These are phyloP conservation scores for Adenanthera pavonina DNA, from an alignment of 306 rosid genomes.

Conservation along the genomic window DNA sequence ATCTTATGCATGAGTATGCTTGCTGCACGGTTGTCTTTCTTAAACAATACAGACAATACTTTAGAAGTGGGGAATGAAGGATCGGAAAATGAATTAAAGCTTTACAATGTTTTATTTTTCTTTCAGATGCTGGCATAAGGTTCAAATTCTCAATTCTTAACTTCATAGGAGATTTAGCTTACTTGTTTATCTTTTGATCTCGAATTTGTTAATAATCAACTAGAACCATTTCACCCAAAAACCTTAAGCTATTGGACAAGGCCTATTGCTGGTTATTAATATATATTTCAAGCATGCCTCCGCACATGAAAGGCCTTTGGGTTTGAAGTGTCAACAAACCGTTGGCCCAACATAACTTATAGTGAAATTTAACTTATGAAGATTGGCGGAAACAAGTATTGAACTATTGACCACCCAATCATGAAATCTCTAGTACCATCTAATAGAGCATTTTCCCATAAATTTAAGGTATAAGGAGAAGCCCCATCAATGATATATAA, in stretches of 20 bases:
- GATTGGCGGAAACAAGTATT: background rate
- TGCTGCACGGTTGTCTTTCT: background rate
- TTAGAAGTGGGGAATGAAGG: background rate
- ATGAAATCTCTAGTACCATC: background rate
- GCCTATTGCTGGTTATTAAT: background rate
- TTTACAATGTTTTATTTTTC: slow-evolving; percentile 21
- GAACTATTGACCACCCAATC: background rate
- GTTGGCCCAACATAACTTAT: background rate
- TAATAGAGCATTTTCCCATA: background rate
- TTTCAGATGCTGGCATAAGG: background rate
- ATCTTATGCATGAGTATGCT: slow-evolving; percentile 17
- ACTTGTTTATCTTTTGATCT: too few relatives aligned
- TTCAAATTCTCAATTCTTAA: slow-evolving; percentile 34
- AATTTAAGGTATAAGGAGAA: slow-evolving; percentile 1
- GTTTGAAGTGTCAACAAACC: background rate
- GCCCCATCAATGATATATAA: background rate
- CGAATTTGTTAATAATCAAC: background rate
- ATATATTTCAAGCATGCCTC: background rate
- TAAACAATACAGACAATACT: slow-evolving; percentile 6
- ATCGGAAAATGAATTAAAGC: background rate
- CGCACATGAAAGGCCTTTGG: background rate
- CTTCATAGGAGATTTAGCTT: background rate
- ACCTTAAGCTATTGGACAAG: background rate
- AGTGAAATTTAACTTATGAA: background rate
- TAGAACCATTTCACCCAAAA: background rate